Evolutionary conservation across 1,284 basidiomycete genomes (phyloP).

Genomic region (Ganoderma boninense): DNA sequence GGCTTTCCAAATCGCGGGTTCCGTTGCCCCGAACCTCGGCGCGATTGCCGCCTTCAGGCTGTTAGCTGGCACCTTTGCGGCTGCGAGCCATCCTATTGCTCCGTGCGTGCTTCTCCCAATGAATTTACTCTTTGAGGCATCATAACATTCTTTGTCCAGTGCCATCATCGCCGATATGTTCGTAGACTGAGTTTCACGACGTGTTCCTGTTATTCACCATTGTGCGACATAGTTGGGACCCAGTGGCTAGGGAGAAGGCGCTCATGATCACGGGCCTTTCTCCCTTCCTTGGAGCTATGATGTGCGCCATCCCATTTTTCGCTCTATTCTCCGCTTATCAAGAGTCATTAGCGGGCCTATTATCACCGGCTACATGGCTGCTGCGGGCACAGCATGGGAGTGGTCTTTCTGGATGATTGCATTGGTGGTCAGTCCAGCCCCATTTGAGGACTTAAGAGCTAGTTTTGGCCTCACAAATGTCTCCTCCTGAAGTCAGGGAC

Average conservation of each 20-base stretch:
- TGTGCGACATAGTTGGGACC: slow-evolving; percentile 41
- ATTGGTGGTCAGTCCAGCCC: slow-evolving; percentile 59
- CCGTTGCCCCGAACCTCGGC: slow-evolving; percentile 59
- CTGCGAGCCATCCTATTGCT: slow-evolving; percentile 37
- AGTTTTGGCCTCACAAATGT: not conserved
- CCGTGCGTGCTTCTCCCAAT: slow-evolving; percentile 13
- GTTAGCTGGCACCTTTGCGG: slow-evolving; percentile 59
- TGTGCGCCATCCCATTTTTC: slow-evolving; percentile 8
- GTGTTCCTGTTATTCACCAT: slow-evolving; percentile 27
- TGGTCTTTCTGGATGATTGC: slow-evolving; percentile 83
- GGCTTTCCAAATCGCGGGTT: slow-evolving; percentile 59
- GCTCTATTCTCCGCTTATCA: not conserved
- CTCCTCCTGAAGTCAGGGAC: slow-evolving; percentile 38
- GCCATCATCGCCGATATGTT: slow-evolving; percentile 19
- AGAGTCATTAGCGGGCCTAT: slow-evolving; percentile 56
- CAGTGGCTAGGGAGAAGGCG: slow-evolving; percentile 30
- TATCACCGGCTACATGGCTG: slow-evolving; percentile 62
- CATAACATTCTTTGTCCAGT: not conserved
- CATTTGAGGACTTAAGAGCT: not conserved
- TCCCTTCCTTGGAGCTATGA: slow-evolving; percentile 72
- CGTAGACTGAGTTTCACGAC: not conserved
- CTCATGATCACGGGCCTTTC: slow-evolving; percentile 46
- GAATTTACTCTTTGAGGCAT: too few relatives aligned
- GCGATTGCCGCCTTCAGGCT: slow-evolving; percentile 66
- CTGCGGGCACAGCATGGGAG: slow-evolving; percentile 61